Percentiles rank a stretch among this genome's conserved stretches.
phyloP scores from a whole-genome alignment of 1,284 basidiomycete species.

The Heterobasidion occidentale region DNA sequence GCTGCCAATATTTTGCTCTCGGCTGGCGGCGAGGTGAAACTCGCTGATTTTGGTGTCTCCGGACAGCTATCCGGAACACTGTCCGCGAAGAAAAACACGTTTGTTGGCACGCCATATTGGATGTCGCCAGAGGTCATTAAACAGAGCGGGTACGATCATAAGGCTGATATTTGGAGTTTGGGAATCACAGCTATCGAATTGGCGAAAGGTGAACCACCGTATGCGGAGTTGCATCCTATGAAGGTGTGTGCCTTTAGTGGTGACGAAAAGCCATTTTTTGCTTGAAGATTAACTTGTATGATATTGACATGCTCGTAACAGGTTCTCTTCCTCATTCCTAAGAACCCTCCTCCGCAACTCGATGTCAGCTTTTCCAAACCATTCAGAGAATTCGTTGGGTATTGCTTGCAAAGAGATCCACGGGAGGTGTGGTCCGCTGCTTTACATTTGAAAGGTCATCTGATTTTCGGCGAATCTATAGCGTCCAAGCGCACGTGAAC shows the following conservation, averaged over 20 bases:
- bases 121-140: conserved; percentile 99
- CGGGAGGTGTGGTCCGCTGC: conserved; percentile 55
- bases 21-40: conserved; percentile 92
- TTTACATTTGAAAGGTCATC: background rate
- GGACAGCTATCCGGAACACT: conserved; percentile 96
- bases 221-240: conserved; percentile 98
- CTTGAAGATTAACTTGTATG: background rate
- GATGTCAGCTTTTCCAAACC: conserved; percentile 86
- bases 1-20: conserved; percentile 95
- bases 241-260: conserved; percentile 48
- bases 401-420: conserved; percentile 92
- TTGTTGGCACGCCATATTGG: conserved; percentile 97
- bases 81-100: conserved; percentile 98
- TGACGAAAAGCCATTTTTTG: background rate
- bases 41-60: conserved; percentile 98
- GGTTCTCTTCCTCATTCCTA: conserved; percentile 97
- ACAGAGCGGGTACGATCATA: conserved; percentile 98
- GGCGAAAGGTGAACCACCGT: conserved; percentile 95
- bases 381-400: conserved; percentile 91
- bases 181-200: conserved; percentile 98
- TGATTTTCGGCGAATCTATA: conserved; percentile 29
- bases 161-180: conserved; percentile 96
- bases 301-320: conserved; percentile 19
- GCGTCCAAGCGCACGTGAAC: conserved; percentile 90
- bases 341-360: conserved; percentile 89